Evolutionary conservation across 2,329 filamentous ascomycete genomes (phyloP), one percentile per base, ranked within the genome.

Genomic region (Diaporthe amygdali): DNA sequence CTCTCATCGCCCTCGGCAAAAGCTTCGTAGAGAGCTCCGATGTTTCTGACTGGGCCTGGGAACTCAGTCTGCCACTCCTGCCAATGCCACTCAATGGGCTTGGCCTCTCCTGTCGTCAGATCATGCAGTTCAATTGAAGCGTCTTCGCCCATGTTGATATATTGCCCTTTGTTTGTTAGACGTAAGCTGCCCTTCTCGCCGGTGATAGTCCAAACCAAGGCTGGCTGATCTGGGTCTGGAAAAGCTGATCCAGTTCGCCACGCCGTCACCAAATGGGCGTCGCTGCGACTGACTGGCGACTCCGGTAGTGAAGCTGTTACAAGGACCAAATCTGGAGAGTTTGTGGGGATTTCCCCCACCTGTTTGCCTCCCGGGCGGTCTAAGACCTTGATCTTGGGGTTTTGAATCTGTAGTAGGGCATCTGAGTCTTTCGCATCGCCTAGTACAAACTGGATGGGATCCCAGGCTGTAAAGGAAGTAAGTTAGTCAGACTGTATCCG

Each of bases 31-130:
- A 85, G 89, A 2, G 81, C 82, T 75, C 92, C 89, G 78, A 91
- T 92, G 0, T 90, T 74, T 27, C 82, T 83, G 0, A 83, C 89
- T 34, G 91, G 85, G 73, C 84, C 87, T 66, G 86, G 81, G 1
- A 20, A 9, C 14, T 83, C 81, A 9, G 83, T 79, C 75, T 86
- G 86, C 79, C 84, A 86, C 3, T 83, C 83, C 22, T 81, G 77
- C 81, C 84, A 89, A 7, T 81, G 77, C 80, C 84, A 85, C 1
- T 81, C 74, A 0, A 88, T 76, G 2, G 80, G 72, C 10, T 86
- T 82, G 1, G 88, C 79, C 22, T 82, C 74, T 34, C 84, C 83
- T 0, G 80, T 85, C 37, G 80, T 83, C 37, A 84, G 84, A 39
- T 90, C 84, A 63, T 89, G 84, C 0, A 91, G 75, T 39, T 88